Base-by-base conservation (phyloP, 1,284 basidiomycete genomes). In the Ceratobasidium sp. region DNA sequence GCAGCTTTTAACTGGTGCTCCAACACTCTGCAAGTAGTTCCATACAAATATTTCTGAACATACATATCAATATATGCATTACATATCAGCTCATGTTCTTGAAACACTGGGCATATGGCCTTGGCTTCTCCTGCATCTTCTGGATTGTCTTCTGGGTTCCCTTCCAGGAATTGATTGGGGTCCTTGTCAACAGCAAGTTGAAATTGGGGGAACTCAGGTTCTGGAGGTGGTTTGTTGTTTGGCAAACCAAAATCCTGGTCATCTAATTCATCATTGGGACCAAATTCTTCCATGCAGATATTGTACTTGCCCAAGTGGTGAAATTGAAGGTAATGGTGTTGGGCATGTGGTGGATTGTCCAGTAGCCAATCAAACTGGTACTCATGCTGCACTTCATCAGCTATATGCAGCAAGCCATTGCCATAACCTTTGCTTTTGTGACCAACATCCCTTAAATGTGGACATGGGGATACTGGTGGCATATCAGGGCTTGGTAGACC, bases 281-380 rank as follows among this genome's bases (percentile, higher is more conserved):
- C n/a, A n/a, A n/a, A n/a, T n/a, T n/a, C n/a, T n/a, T n/a, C n/a
- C n/a, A n/a, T n/a, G n/a, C n/a, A n/a, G n/a, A n/a, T n/a, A n/a
- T n/a, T n/a, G n/a, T n/a, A n/a, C n/a, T n/a, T n/a, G n/a, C n/a
- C n/a, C n/a, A n/a, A n/a, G n/a, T n/a, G n/a, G n/a, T n/a, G n/a
- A n/a, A n/a, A n/a, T n/a, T n/a, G n/a, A n/a, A n/a, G n/a, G n/a
- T 15, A 31, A 31, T 17, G 8, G 43, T 45, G 43, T 15, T 22
- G 43, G 17, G 17, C 52, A 34, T 17, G 17, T 4, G 38, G 42
- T 31, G 25, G 38, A 2, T 58, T 25, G 32, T 54, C 53, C 12
- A 58, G 27, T 2, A 58, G 40, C n/a, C 47, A 29, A 20, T 58
- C 40, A 31, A 58, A 58, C 5, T 38, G 25, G 38, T 58, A 58